Evolutionary conservation across 768 basidiomycete genomes (phyloP), one percentile per base, ranked within the genome.

Genomic region (Coprinellus micaceus): DNA sequence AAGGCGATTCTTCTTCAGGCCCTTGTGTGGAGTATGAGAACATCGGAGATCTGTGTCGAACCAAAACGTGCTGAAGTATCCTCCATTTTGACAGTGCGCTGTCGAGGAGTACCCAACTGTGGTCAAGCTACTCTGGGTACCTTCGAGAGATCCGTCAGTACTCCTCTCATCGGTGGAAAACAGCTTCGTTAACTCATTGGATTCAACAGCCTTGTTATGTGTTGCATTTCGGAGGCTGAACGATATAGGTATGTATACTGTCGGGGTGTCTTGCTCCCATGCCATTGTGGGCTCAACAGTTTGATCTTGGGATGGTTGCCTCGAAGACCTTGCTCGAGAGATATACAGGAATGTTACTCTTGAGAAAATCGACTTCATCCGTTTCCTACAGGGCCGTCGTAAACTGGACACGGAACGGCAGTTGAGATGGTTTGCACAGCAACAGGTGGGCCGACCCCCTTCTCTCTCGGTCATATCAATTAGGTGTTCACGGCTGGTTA

Each of bases 71-170:
- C 12, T 26, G 52, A 19, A 15, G 52, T 19, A 10, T 19, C 54
- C 37, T 52, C 29, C 41, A 10, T 46, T 53, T n/a, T 41, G 51
- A 13, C 61, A 91, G 89, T 54, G 86, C 89, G 12, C 69, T 91
- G 10, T 83, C 88, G 15, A 76, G 88, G 48, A 91, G 89, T 64
- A 82, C 89, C 7, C 89, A 91, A 63, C 86, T 85, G 63, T 91
- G 89, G 89, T 89, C 89, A 3, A 89, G 87, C 55, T 91, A 90
- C 68, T 91, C 89, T 2, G 89, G 89, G 0, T 90, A 91, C 69
- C 75, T 91, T 50, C 81, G 89, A 43, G 88, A 91, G 76, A 77
- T 88, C 55, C 82, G 89, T 88, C 65, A 67, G 88, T 82, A 41
- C 24, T 44, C 25, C 47, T 51, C n/a, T 37, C 33, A 53, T 29